phyloP scores from a whole-genome alignment of 1,284 basidiomycete genomes.

The Stygiomarasmius scandens region DNA sequence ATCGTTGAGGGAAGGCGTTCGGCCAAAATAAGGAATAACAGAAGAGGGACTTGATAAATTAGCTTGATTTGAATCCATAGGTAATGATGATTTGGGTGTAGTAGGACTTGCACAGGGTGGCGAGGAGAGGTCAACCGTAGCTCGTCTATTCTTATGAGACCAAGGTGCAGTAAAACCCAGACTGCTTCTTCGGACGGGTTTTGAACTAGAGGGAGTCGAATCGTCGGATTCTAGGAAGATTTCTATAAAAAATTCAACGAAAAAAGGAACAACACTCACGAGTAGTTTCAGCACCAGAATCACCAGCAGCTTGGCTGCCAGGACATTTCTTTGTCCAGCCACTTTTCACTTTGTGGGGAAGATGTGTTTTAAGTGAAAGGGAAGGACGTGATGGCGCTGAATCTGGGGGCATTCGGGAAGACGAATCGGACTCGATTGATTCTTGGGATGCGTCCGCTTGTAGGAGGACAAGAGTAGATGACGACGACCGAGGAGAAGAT shows the following conservation, averaged over 20 bases:
- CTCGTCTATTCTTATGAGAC: conserved; percentile 5
- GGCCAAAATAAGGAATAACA: background rate
- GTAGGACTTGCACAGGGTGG: background rate
- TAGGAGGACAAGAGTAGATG: background rate
- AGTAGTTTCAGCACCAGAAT: conserved; percentile 5
- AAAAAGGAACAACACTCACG: conserved; percentile 5
- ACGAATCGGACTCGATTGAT: background rate
- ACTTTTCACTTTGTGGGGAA: conserved; percentile 1
- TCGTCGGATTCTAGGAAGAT: conserved; percentile 2
- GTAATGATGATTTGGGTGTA: background rate
- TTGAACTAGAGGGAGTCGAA: background rate
- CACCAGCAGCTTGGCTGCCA: background rate
- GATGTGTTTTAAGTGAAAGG: background rate
- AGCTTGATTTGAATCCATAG: background rate
- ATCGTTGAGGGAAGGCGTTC: conserved; percentile 1
- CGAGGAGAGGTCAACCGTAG: background rate
- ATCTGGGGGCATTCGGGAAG: background rate
- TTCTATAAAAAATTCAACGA: background rate
- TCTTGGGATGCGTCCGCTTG: conserved; percentile 1
- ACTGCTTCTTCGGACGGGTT: conserved; percentile 2
- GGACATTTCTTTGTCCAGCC: background rate
- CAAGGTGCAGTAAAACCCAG: conserved; percentile 6
- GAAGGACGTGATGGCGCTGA: conserved; percentile 5
- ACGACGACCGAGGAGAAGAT: background rate
- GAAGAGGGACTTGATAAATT: background rate